A percentile compares a stretch with the other conserved stretches of the same genome.
Evolutionary conservation across 495 filamentous ascomycete species (phyloP).

Genomic region (Amphirosellinia nigrospora): DNA sequence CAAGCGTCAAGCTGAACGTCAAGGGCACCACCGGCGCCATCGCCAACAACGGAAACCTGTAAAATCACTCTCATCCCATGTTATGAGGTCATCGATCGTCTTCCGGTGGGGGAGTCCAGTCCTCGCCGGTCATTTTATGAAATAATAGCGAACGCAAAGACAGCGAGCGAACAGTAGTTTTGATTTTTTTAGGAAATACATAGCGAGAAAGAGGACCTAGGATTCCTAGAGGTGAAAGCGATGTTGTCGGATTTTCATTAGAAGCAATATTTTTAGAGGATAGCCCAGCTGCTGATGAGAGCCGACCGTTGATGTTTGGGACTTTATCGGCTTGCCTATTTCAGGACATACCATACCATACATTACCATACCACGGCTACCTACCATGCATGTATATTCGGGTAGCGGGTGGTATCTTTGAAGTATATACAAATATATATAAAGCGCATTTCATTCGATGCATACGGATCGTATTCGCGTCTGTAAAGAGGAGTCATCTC

Average conservation of each 20-base stretch:
- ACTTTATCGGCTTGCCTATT: background rate
- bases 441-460: background rate
- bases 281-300: background rate
- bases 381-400: constrained; percentile 15
- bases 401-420: constrained; percentile 6
- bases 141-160: background rate
- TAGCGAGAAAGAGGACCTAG: background rate
- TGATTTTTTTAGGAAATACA: background rate
- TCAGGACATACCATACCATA: background rate
- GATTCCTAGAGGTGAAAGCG: background rate
- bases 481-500: background rate
- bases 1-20: constrained; percentile 41
- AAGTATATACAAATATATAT: constrained; percentile 15
- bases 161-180: background rate
- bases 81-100: background rate
- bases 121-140: constrained; percentile 2
- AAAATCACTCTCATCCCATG: background rate
- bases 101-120: background rate
- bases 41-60: constrained; percentile 55
- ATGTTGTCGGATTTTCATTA: background rate
- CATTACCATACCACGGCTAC: background rate
- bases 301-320: background rate
- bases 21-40: constrained; percentile 52
- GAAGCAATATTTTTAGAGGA: background rate
- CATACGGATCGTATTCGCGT: constrained; percentile 18